Percentiles rank a stretch among this genome's conserved stretches.
phyloP scores from a whole-genome alignment of 371 early-diverging fungal species.

The Syncephalastrum monosporum region DNA sequence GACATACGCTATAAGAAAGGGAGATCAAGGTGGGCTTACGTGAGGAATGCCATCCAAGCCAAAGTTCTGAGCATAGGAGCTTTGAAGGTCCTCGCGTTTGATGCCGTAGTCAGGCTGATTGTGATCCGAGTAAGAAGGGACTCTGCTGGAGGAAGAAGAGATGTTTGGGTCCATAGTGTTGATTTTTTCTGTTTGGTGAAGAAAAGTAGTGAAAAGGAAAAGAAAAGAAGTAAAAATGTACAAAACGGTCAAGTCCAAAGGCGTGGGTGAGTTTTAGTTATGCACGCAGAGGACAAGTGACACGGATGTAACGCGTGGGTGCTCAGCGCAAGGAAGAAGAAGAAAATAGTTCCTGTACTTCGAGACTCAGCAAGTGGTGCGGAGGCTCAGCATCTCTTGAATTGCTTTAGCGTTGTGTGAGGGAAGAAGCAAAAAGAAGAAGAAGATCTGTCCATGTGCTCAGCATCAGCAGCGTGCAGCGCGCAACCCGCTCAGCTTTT shows the following conservation, averaged over 20 bases:
- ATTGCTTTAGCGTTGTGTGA: no score
- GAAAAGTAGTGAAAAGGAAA: constrained; percentile 8
- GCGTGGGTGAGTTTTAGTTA: constrained; percentile 3
- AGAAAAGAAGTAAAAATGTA: constrained; percentile 9
- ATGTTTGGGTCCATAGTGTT: background rate
- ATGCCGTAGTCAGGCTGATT: constrained; percentile 21
- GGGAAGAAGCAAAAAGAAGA: no score
- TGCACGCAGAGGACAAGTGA: no score
- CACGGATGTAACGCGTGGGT: background rate
- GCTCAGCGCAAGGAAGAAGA: constrained; percentile 10
- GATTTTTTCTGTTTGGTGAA: constrained; percentile 4
- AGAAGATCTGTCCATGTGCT: background rate
- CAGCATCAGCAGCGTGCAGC: background rate
- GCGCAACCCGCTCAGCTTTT: background rate
- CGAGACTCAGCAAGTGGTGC: no score
- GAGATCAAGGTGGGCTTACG: constrained; percentile 12
- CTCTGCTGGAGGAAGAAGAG: constrained; percentile 1
- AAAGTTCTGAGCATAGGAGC: constrained; percentile 33
- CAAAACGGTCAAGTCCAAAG: constrained; percentile 14
- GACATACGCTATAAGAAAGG: constrained; percentile 6
- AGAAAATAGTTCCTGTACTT: no score
- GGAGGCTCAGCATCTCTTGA: no score
- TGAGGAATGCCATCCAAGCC: constrained; percentile 23
- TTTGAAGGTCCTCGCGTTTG: constrained; percentile 28
- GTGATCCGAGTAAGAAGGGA: constrained; percentile 6